Evolutionary conservation across 768 basidiomycete genomes (phyloP), one percentile per base, ranked within the genome.

Genomic region (Tulasnella sp.): DNA sequence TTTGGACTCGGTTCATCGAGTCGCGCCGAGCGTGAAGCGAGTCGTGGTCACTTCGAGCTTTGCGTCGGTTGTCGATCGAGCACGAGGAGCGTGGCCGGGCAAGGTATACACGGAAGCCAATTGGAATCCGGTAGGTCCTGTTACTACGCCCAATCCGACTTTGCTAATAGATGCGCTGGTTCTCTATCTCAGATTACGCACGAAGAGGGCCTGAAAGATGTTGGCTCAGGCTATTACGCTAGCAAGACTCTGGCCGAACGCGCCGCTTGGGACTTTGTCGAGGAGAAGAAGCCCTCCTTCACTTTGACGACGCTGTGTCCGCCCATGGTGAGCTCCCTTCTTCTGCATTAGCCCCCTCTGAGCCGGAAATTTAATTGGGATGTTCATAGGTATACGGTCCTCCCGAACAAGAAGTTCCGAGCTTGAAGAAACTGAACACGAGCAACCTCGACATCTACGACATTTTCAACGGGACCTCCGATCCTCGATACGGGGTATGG

Each of bases 201-300:
- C 22, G 71, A 72, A 47, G 37, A 65, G 65, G 71, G 62, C 62
- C 26, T 40, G 34, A 44, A 63, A 16, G 36, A 72, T 44, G 22
- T 36, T 16, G 39, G 11, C 17, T 12, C 9, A 1, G 71, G 71
- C 75, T 91, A 92, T 77, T 76, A 82, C 26, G 86, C 88, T 2
- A 86, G 85, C 19, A 91, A 92, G 81, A 83, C 82, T 1, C 80
- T 90, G 1, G 88, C 89, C 0, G 91, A 92, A 79, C 82, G 80
- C 79, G 83, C 84, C 34, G 86, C 86, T 8, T 88, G 87, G 86
- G 79, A 80, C 6, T 84, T 83, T 74, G 77, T 83, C 39, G 77
- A 84, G 36, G 62, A 74, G 42, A 74, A 83, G 68, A 80, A 87
- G 74, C 84, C 85, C 72, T 62, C 42, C 14, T 77, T 86, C 29